Evolutionary conservation across 2,329 filamentous ascomycete species (phyloP), one percentile per base, ranked within the genome.

Genomic region (Trichoderma sp.): DNA sequence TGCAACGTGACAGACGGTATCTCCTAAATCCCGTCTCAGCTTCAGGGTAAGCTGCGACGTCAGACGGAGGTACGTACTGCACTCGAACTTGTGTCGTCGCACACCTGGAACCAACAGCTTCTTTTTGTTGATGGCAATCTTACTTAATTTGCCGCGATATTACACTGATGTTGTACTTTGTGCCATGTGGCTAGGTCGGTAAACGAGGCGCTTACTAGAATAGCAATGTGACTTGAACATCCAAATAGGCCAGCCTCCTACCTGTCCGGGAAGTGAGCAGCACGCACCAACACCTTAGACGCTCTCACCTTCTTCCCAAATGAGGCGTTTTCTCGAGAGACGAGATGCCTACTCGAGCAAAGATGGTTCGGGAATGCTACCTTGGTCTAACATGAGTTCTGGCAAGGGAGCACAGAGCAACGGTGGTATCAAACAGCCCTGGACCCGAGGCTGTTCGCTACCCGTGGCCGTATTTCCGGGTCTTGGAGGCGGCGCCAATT

Each of bases 31-130:
- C 67, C 33, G 67, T n/a, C 35, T 62, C 56, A n/a, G 35, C 53
- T 71, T n/a, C 67, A 60, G 67, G 67, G 67, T 67, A 67, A 45
- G 38, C 50, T 56, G 66, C 45, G 21, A 69, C 60, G 29, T 63
- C 59, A n/a, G 24, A 63, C 29, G 16, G 8, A 8, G 4, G 59
- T n/a, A 63, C 27, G n/a, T 35, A 21, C 14, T 31, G 16, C 6
- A 12, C 29, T 63, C 29, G 9, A 21, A n/a, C 8, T 33, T 24
- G 27, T 27, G 27, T 27, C 11, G 27, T 7, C 1, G 18, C 50
- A 56, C 50, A 24, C 21, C 18, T 21, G 50, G 21, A 35, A 38
- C 45, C 29, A 69, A 59, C 21, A n/a, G 12, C 66, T 53, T 4
- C 21, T 68, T 59, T 56, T 21, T 35, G 29, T 27, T 35, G 66